These are phyloP conservation scores for Phaeophleospora eucalypticola DNA, from an alignment of 2,329 filamentous ascomycete species.

Conservation along the genomic window DNA sequence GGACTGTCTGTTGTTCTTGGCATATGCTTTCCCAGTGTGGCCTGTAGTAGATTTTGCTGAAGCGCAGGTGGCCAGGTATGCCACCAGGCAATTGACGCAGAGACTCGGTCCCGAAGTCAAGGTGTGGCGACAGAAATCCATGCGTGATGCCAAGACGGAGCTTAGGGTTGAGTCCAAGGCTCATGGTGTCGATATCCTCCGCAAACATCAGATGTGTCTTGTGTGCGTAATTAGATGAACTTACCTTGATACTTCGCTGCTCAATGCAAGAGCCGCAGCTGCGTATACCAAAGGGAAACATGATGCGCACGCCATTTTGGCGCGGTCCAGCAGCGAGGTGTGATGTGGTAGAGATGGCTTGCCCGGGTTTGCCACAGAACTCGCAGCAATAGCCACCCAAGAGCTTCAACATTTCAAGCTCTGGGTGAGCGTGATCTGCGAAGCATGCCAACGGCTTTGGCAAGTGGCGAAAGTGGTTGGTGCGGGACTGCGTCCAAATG, in stretches of 20 bases:
- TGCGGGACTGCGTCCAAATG: constrained; percentile 69
- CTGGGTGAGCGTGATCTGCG: constrained; percentile 72
- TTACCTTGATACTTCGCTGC: constrained; percentile 61
- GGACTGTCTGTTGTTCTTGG: constrained; percentile 50
- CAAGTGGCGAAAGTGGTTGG: constrained; percentile 61
- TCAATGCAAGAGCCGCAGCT: constrained; percentile 65
- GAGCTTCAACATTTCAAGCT: constrained; percentile 74
- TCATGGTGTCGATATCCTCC: constrained; percentile 66
- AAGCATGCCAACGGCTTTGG: constrained; percentile 63
- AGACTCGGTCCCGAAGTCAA: constrained; percentile 57
- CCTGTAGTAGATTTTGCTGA: constrained; percentile 64
- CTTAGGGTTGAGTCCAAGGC: constrained; percentile 46
- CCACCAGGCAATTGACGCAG: constrained; percentile 50
- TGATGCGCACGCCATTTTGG: constrained; percentile 53
- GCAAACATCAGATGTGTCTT: constrained; percentile 4
- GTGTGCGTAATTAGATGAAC: constrained; percentile 16
- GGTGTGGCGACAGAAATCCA: constrained; percentile 56
- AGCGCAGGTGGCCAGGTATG: constrained; percentile 45
- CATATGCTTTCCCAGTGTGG: constrained; percentile 60
- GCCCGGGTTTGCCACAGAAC: constrained; percentile 54
- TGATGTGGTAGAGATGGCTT: constrained; percentile 31
- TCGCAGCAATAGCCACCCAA: constrained; percentile 62
- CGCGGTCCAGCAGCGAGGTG: constrained; percentile 61
- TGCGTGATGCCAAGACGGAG: constrained; percentile 65
- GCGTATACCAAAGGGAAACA: constrained; percentile 69